Conservation (phyloP, 2,329 filamentous ascomycete species). For the Fusarium caatingaense region DNA sequence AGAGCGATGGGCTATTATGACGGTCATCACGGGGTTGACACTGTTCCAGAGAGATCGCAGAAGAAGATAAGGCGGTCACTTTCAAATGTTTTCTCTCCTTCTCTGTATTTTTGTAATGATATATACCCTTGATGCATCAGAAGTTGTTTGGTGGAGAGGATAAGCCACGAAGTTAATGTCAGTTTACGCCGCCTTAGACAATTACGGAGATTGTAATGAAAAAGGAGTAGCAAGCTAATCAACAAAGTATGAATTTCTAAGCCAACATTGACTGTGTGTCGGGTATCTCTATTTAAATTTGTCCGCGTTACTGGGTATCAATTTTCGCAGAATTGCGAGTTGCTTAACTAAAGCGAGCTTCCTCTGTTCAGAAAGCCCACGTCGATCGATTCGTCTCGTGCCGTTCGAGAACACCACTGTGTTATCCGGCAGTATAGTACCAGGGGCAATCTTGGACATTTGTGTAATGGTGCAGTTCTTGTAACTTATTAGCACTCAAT, state of each 20-base stretch:
- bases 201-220: background rate
- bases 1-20: conserved; percentile 45
- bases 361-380: conserved; percentile 71
- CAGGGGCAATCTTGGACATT: conserved; percentile 67
- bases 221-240: background rate
- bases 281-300: conserved; percentile 56
- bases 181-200: background rate
- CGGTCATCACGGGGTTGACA: conserved; percentile 35
- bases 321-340: conserved; percentile 72
- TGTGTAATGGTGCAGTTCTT: conserved; percentile 79
- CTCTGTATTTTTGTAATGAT: background rate
- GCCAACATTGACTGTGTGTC: background rate
- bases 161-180: too few relatives aligned
- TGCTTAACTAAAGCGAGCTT: conserved; percentile 74
- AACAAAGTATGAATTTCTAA: background rate
- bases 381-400: conserved; percentile 66
- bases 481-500: conserved; percentile 35
- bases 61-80: background rate
- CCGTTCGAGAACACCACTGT: conserved; percentile 77
- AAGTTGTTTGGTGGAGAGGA: background rate
- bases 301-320: conserved; percentile 73
- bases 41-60: conserved; percentile 28
- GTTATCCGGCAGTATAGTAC: conserved; percentile 71
- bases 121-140: background rate
- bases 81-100: background rate